Conservation (phyloP, 306 rosid genomes). For the Inga oerstediana region DNA sequence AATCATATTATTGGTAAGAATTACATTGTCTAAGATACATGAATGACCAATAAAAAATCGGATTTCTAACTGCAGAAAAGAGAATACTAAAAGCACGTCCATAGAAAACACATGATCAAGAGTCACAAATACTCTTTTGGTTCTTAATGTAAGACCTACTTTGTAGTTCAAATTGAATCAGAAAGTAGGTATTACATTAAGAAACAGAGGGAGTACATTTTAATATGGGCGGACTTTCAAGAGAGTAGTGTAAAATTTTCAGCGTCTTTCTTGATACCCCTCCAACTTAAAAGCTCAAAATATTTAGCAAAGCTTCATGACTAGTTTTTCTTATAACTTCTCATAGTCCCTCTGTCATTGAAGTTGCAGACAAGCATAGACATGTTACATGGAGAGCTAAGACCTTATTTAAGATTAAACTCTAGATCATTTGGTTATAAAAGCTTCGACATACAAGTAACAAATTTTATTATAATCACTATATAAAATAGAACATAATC, state of each 20-base stretch:
- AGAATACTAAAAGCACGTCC: background rate
- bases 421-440: background rate
- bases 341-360: background rate
- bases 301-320: background rate
- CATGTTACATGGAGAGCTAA: background rate
- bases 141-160: too few species aligned
- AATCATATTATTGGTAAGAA: constrained; percentile 21
- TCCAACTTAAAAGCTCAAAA: background rate
- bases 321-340: background rate
- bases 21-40: background rate
- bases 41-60: background rate
- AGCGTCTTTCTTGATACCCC: background rate
- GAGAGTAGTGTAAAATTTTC: background rate
- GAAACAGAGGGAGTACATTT: background rate
- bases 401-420: background rate
- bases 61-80: background rate
- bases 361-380: background rate
- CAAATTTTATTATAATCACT: background rate
- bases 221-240: background rate
- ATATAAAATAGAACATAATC: background rate
- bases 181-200: too few species aligned
- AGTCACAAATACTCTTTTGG: background rate
- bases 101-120: background rate
- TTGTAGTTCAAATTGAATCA: too few species aligned
- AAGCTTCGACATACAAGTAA: background rate